Evolutionary conservation across 805 yeast species (phyloP).

Genomic region (Ogataea trehaloabstinens): DNA sequence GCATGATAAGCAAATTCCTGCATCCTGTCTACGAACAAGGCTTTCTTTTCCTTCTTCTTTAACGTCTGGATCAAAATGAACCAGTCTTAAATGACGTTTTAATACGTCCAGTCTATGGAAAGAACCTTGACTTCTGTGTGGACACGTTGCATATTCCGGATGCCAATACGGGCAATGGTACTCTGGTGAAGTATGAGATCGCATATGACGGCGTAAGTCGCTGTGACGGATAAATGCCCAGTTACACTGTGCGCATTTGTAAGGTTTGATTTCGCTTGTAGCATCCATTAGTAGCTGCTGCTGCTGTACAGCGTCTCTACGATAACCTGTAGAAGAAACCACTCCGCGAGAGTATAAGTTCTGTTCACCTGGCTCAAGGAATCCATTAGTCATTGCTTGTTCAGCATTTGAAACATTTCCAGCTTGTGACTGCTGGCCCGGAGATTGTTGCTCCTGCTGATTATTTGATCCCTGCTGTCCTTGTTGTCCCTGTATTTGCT

Average conservation of each 20-base stretch:
- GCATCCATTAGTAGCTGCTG: background rate
- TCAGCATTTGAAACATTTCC: constrained; percentile 1
- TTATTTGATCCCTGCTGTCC: constrained; percentile 5
- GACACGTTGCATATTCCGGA: constrained; percentile 58
- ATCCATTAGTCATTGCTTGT: background rate
- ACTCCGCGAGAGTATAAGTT: constrained; percentile 14
- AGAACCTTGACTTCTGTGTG: constrained; percentile 71
- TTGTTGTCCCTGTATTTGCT: constrained; percentile 9
- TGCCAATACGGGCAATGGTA: constrained; percentile 75
- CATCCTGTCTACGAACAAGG: constrained; percentile 42
- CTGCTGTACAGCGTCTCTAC: background rate
- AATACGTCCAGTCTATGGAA: constrained; percentile 73
- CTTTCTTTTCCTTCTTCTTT: constrained; percentile 22
- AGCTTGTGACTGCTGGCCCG: constrained; percentile 3
- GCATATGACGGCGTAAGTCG: constrained; percentile 64
- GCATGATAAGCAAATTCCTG: constrained; percentile 71
- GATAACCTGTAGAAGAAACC: background rate
- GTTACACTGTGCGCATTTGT: constrained; percentile 46
- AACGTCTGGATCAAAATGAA: constrained; percentile 55
- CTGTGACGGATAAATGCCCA: constrained; percentile 73
- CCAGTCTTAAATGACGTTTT: constrained; percentile 67
- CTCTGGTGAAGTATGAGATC: constrained; percentile 64
- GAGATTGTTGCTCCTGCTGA: constrained; percentile 8
- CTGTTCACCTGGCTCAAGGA: constrained; percentile 13
- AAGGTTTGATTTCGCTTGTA: constrained; percentile 29